phyloP scores from a whole-genome alignment of 2,329 filamentous ascomycete species.

The Lachnellula suecica region DNA sequence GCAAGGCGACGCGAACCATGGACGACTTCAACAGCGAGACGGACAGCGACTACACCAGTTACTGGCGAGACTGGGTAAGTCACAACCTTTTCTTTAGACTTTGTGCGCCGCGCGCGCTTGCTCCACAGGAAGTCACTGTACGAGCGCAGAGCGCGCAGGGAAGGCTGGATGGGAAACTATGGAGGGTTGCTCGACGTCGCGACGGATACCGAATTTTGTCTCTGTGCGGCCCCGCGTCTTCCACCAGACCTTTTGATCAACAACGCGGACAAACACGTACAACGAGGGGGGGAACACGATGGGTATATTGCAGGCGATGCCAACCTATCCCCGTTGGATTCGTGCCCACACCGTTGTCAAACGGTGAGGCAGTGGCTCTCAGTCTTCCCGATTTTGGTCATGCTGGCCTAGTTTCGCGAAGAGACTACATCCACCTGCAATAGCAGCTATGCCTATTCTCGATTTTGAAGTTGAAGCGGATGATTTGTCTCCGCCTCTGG shows the following conservation, averaged over 20 bases:
- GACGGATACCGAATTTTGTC: not conserved
- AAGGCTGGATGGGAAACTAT: too few species aligned
- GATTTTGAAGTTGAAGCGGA: not conserved
- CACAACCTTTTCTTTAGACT: conserved; percentile 17
- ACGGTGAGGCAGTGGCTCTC: not conserved
- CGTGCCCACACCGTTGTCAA: not conserved
- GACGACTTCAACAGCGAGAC: conserved; percentile 98
- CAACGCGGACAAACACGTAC: not conserved
- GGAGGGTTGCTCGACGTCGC: not conserved
- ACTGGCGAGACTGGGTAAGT: conserved; percentile 99
- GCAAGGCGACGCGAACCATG: conserved; percentile 53
- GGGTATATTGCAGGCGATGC: not conserved
- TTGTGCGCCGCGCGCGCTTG: conserved; percentile 16
- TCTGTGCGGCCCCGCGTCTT: not conserved
- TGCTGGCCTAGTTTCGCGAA: not conserved
- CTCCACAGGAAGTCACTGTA: conserved; percentile 4
- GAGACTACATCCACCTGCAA: not conserved
- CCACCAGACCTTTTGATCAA: not conserved
- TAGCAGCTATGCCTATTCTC: too few species aligned
- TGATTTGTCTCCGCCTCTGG: not conserved
- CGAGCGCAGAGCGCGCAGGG: not conserved
- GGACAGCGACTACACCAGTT: conserved; percentile 98
- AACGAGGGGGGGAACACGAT: not conserved
- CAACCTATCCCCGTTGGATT: not conserved
- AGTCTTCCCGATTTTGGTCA: not conserved